Conservation (phyloP, 257 asterid genomes). For the Leptodermis oblonga region DNA sequence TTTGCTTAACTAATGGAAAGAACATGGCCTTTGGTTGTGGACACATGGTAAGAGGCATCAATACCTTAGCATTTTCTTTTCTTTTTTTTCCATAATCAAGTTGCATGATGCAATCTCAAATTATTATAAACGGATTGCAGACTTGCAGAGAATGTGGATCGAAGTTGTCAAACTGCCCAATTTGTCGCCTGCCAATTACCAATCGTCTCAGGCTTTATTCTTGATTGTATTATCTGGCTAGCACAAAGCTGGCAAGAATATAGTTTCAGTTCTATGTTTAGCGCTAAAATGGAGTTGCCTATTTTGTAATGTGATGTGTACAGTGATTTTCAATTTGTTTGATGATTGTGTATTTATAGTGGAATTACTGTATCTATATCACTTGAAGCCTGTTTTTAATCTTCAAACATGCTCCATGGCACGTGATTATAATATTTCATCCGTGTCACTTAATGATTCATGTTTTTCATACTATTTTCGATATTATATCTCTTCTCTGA, state of each 20-base stretch:
- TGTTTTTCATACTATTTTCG: no score
- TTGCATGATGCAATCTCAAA: neutral
- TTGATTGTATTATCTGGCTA: constrained; percentile 17
- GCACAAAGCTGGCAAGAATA: no score
- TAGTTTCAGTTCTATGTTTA: neutral
- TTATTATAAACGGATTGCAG: constrained; percentile 36
- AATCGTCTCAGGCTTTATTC: constrained; percentile 60
- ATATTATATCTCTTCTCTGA: no score
- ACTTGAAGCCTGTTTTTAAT: neutral
- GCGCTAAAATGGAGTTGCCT: neutral
- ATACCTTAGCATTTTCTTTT: neutral
- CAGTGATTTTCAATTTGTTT: neutral
- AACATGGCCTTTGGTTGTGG: constrained; percentile 80
- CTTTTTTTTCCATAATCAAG: neutral
- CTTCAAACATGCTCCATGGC: neutral
- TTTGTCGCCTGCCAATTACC: constrained; percentile 65
- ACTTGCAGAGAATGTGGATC: constrained; percentile 72
- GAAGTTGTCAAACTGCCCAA: constrained; percentile 61
- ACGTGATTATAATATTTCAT: no score
- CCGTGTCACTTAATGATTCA: no score
- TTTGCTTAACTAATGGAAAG: constrained; percentile 55
- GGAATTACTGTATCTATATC: neutral
- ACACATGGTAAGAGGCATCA: constrained; percentile 51
- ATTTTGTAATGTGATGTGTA: constrained; percentile 1
- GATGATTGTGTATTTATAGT: neutral